A percentile compares a stretch with the other conserved stretches of the same genome.
Evolutionary conservation across 129 eudicot genomes (phyloP).

Genomic region (Flaveria bidentis): DNA sequence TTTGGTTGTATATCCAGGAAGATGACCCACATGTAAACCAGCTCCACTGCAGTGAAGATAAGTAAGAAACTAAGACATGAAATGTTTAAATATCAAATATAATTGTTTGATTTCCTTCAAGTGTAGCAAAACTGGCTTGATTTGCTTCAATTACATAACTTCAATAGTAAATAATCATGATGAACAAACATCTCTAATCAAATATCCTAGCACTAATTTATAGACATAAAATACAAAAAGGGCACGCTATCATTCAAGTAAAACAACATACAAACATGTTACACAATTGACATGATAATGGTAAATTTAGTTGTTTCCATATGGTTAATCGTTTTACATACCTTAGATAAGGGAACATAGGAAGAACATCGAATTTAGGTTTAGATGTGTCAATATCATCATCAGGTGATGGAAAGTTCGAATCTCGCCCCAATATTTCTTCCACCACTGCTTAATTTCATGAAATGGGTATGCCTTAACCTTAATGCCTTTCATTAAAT

Average conservation of each 20-base stretch:
- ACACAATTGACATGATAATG: no score
- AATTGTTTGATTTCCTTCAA: no score
- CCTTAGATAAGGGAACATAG: constrained; percentile 98
- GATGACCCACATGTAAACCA: constrained; percentile 98
- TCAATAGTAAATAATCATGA: no score
- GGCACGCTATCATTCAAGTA: no score
- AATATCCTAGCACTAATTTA: constrained; percentile 13
- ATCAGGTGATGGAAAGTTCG: constrained; percentile 77
- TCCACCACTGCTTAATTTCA: constrained; percentile 82
- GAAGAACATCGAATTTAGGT: constrained; percentile 90
- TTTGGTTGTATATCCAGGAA: constrained; percentile 96
- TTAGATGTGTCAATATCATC: constrained; percentile 69
- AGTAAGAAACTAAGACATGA: neutral
- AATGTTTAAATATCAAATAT: no score
- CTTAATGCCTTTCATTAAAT: constrained; percentile 31
- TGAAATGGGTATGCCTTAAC: constrained; percentile 73
- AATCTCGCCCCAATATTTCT: constrained; percentile 73
- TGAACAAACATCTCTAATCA: no score
- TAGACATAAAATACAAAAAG: no score
- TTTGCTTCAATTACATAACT: no score
- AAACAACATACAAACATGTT: no score
- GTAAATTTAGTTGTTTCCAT: no score
- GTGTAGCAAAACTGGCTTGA: no score
- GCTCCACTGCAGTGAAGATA: constrained; percentile 75
- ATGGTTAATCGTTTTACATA: constrained; percentile 13